Base-by-base conservation (phyloP, 345 rosid genomes). In the Cardamine occulta region DNA sequence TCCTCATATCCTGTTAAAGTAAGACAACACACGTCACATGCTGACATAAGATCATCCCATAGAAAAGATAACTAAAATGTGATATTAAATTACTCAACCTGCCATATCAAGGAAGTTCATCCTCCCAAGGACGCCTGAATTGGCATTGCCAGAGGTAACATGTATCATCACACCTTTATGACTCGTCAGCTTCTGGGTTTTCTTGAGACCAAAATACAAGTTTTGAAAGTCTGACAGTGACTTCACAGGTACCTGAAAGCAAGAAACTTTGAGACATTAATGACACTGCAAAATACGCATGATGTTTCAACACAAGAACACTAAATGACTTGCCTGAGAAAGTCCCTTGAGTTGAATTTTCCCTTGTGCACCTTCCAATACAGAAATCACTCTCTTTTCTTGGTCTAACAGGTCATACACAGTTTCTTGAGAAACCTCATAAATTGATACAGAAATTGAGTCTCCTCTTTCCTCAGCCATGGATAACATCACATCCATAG, bases 101-200 rank as follows among this genome's bases (percentile, higher is more conserved):
- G 88, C 87, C 72, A 89, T 71, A 62, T 89, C 97, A 58, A 92
- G 80, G 74, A 92, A 85, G 79, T 86, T 89, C 84, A 89, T 84
- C 78, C 88, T 89, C 79, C 93, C 86, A 45, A 31, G 44, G 9
- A 73, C 45, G n/a, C 66, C 67, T 23, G 70, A 78, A 1, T 49
- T 63, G 45, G 39, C 29, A 29, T 54, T 68, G 17, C 34, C 59
- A 37, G 70, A 69, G 15, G 68, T 72, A 15, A 89, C 78, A 68
- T 86, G 68, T 34, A 91, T 71, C 61, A 87, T 91, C 66, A 91
- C 67, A 44, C 90, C 91, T 77, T 49, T 87, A 68, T 88, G 91
- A 68, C 83, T 84, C 35, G 53, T 66, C 31, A 53, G 61, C 71
- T 85, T 89, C 51, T 59, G 80, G 8, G 47, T 10, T 79, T 49